Percentiles rank a stretch among this genome's conserved stretches.
phyloP scores from a whole-genome alignment of 768 basidiomycete species.

The Mycena capillaripes region DNA sequence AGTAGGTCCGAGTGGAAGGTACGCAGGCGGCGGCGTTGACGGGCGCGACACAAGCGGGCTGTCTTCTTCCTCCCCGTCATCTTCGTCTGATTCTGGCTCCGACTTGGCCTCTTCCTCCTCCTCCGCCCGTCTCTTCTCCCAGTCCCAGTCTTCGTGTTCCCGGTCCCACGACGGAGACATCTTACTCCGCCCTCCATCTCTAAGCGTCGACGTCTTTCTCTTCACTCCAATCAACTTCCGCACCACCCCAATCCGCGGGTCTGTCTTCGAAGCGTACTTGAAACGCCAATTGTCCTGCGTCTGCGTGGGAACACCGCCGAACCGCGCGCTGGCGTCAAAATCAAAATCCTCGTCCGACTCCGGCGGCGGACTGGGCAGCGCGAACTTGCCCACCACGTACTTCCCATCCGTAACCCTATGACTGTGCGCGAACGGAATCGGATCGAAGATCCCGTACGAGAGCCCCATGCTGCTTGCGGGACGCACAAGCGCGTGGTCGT shows the following conservation, averaged over 20 bases:
- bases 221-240: slow-evolving; percentile 79
- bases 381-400: slow-evolving; percentile 82
- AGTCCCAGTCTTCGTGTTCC: slow-evolving; percentile 66
- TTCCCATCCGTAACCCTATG: slow-evolving; percentile 80
- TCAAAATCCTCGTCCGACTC: slow-evolving; percentile 54
- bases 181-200: slow-evolving; percentile 39
- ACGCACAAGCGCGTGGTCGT: slow-evolving; percentile 41
- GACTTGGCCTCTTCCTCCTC: slow-evolving; percentile 47
- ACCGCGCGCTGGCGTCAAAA: slow-evolving; percentile 40
- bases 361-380: slow-evolving; percentile 73
- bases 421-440: slow-evolving; percentile 79
- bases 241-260: slow-evolving; percentile 80
- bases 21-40: slow-evolving; percentile 78
- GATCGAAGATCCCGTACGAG: slow-evolving; percentile 65
- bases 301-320: background rate
- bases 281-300: slow-evolving; percentile 58
- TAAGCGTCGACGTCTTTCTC: slow-evolving; percentile 65
- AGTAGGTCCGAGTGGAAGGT: slow-evolving; percentile 78
- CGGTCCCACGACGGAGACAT: slow-evolving; percentile 59
- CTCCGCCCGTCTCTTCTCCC: slow-evolving; percentile 58
- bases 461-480: slow-evolving; percentile 37
- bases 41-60: slow-evolving; percentile 63
- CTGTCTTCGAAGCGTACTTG: slow-evolving; percentile 73
- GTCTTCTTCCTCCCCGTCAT: slow-evolving; percentile 45
- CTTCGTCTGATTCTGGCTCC: slow-evolving; percentile 46